Conservation (phyloP, 2,329 filamentous ascomycete species). For the Pseudogymnoascus sp. region DNA sequence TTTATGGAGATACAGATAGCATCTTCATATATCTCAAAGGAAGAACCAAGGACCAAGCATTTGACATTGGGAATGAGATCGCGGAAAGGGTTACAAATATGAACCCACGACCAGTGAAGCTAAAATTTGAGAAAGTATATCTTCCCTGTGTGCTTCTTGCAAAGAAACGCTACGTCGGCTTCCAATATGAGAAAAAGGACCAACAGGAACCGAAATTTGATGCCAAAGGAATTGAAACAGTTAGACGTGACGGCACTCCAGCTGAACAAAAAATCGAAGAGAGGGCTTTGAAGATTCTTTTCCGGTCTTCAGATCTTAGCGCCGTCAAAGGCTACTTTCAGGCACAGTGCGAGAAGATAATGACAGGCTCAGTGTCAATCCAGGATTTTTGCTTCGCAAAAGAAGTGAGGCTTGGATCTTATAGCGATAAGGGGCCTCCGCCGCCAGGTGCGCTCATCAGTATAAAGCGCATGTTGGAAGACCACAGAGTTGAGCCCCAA, state of each 20-base stretch:
- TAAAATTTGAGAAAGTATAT: constrained; percentile 99
- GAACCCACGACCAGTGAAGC: constrained; percentile 86
- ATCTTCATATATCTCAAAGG: constrained; percentile 87
- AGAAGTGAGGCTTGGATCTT: constrained; percentile 85
- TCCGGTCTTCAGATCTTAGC: constrained; percentile 82
- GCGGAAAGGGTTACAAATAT: constrained; percentile 77
- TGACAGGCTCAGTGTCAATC: constrained; percentile 78
- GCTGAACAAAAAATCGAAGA: constrained; percentile 97
- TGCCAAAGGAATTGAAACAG: constrained; percentile 97
- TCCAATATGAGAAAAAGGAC: constrained; percentile 78
- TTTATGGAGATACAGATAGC: constrained; percentile 96
- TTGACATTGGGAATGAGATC: constrained; percentile 88
- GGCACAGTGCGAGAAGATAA: constrained; percentile 82
- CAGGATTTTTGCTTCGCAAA: constrained; percentile 95
- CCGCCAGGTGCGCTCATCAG: constrained; percentile 87
- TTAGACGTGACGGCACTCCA: constrained; percentile 87
- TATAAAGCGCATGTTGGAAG: constrained; percentile 76
- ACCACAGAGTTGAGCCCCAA: constrained; percentile 81
- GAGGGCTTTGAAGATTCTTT: constrained; percentile 79
- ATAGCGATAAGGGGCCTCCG: constrained; percentile 70
- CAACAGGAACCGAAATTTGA: constrained; percentile 85
- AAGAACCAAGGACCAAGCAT: constrained; percentile 79
- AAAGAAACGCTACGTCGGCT: constrained; percentile 97
- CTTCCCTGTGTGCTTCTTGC: constrained; percentile 88
- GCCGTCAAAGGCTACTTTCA: constrained; percentile 88